Evolutionary conservation across 108 stramenopile genomes (phyloP).

Genomic region (Nitzschia sp.): DNA sequence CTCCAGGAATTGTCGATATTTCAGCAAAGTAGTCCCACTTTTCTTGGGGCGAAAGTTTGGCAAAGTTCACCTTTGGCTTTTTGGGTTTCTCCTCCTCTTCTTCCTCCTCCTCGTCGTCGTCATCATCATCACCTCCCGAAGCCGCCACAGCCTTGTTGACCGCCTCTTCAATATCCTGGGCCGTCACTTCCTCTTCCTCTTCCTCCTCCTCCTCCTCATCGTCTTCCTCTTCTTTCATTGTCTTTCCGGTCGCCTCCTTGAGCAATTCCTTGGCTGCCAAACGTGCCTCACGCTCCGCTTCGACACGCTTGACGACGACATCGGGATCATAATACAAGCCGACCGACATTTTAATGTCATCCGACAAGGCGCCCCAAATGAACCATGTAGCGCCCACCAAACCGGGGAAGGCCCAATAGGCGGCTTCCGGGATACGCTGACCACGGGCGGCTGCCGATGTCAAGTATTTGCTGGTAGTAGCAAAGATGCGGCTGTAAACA

Average conservation of each 20-base stretch:
- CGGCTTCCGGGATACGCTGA: neutral
- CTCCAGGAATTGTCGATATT: constrained; percentile 27
- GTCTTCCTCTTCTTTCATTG: constrained; percentile 12
- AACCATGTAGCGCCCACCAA: constrained; percentile 31
- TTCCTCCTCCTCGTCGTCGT: constrained; percentile 29
- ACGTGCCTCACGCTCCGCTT: constrained; percentile 29
- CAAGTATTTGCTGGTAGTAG: constrained; percentile 22
- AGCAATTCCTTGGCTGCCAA: constrained; percentile 21
- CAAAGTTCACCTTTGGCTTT: constrained; percentile 24
- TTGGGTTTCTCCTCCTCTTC: constrained; percentile 27
- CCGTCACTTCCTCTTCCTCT: constrained; percentile 25
- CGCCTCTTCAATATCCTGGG: constrained; percentile 15
- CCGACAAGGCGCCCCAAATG: constrained; percentile 34
- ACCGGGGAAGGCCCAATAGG: constrained; percentile 30
- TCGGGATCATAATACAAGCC: constrained; percentile 38
- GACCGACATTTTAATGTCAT: constrained; percentile 27
- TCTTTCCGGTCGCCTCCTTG: constrained; percentile 24
- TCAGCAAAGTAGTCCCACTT: constrained; percentile 33
- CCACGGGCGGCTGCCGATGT: constrained; percentile 5
- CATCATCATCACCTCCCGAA: constrained; percentile 11
- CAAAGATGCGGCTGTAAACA: constrained; percentile 31
- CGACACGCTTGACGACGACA: constrained; percentile 30
- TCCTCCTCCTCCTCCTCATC: too few relatives aligned
- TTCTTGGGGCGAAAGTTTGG: constrained; percentile 15
- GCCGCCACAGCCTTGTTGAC: constrained; percentile 16